These are phyloP conservation scores for Leishmania tarentolae DNA, from an alignment of 208 protist genomes.

Conservation along the genomic window DNA sequence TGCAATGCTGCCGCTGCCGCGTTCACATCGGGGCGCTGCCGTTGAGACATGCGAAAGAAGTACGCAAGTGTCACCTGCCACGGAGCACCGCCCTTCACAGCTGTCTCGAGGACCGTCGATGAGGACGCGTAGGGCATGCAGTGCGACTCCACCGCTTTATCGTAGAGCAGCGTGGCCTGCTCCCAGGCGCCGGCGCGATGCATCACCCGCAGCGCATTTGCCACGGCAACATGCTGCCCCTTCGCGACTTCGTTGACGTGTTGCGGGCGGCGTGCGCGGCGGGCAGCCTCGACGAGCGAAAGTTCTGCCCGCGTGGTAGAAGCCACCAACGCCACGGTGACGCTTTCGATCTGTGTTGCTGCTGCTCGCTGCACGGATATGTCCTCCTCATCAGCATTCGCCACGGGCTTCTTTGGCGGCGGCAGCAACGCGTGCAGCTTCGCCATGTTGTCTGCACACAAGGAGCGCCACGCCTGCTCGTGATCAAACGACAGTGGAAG, in stretches of 20 bases:
- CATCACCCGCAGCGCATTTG: constrained; percentile 30
- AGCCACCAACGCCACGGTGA: background rate
- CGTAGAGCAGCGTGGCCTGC: constrained; percentile 52
- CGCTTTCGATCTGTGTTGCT: background rate
- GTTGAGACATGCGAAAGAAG: constrained; percentile 56
- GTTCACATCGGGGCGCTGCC: constrained; percentile 57
- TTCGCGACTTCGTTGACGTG: constrained; percentile 23
- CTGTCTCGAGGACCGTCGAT: constrained; percentile 32
- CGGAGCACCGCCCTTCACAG: constrained; percentile 42
- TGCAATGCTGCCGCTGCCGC: constrained; percentile 57
- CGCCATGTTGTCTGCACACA: constrained; percentile 24
- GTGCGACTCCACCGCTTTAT: constrained; percentile 40
- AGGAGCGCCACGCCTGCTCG: constrained; percentile 21
- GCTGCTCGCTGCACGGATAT: background rate
- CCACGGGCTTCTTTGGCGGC: background rate
- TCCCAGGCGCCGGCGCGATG: constrained; percentile 58
- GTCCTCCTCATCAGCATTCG: constrained; percentile 2
- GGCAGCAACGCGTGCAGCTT: constrained; percentile 20
- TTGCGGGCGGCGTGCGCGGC: constrained; percentile 18
- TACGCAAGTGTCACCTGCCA: constrained; percentile 64
- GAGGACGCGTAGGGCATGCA: constrained; percentile 56
- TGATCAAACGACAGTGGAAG: constrained; percentile 58
- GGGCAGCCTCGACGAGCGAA: constrained; percentile 29
- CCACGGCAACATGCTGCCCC: constrained; percentile 26
- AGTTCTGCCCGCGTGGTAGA: constrained; percentile 13